These are phyloP conservation scores for Apium graveolens DNA, from an alignment of 129 eudicot species.

Conservation along the genomic window DNA sequence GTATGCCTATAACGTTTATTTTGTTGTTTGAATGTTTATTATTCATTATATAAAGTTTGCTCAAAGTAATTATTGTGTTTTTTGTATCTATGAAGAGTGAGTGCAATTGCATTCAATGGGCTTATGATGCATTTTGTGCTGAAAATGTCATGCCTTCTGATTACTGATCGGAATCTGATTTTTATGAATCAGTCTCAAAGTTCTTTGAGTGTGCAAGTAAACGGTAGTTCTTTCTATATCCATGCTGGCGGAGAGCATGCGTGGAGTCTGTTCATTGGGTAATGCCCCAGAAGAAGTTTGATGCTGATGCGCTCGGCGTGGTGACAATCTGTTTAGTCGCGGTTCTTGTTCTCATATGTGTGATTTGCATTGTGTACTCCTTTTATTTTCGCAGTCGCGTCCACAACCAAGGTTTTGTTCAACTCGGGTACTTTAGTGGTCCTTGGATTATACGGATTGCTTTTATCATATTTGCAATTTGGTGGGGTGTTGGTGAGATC, in stretches of 20 bases:
- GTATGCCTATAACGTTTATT: background rate
- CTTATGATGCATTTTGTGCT: background rate
- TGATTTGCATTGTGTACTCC: constrained; percentile 64
- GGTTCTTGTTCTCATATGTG: constrained; percentile 50
- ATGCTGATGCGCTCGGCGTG: constrained; percentile 99
- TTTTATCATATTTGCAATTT: constrained; percentile 52
- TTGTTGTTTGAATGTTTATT: background rate
- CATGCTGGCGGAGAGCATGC: constrained; percentile 8
- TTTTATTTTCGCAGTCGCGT: constrained; percentile 70
- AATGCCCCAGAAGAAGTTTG: constrained; percentile 36
- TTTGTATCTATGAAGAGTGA: background rate
- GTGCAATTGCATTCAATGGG: background rate
- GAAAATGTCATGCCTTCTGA: background rate
- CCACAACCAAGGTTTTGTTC: constrained; percentile 39
- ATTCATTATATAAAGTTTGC: background rate
- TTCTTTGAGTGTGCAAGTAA: background rate
- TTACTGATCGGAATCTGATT: background rate
- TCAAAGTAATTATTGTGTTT: background rate
- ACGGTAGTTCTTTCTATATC: background rate
- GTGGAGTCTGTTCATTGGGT: constrained; percentile 1
- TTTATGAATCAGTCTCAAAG: background rate
- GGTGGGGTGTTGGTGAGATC: constrained; percentile 91
- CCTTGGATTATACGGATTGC: constrained; percentile 85
- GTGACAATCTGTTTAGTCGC: constrained; percentile 78
- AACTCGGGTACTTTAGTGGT: constrained; percentile 70